Conservation (phyloP, 345 rosid genomes). For the Syzygium oleosum region DNA sequence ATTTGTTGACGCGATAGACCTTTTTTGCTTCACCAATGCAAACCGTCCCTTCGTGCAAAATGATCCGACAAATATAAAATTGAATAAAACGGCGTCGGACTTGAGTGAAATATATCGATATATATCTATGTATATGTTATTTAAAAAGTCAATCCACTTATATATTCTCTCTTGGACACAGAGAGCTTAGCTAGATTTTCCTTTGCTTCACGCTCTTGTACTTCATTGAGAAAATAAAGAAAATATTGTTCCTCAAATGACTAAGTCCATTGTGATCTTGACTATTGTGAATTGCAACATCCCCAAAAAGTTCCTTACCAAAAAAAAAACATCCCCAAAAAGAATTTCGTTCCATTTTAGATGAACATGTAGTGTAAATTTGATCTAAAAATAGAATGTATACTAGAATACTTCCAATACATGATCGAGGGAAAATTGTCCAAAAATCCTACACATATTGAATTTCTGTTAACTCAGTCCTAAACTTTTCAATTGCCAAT, state of each 20-base stretch:
- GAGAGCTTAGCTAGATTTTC: neutral
- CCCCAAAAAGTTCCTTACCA: accelerated
- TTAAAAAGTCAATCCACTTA: neutral
- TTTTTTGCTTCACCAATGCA: neutral
- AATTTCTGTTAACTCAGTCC: neutral
- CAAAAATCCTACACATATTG: too few species aligned
- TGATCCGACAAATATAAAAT: neutral
- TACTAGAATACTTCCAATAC: too few species aligned
- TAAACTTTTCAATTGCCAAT: too few species aligned
- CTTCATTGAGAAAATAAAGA: neutral
- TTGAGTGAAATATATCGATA: too few species aligned
- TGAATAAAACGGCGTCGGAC: too few species aligned
- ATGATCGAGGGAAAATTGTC: too few species aligned
- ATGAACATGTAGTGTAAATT: neutral
- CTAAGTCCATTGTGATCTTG: neutral
- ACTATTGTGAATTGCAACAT: neutral
- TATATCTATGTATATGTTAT: neutral
- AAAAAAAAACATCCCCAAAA: neutral
- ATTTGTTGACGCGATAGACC: neutral
- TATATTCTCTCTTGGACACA: neutral
- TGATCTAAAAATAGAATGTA: neutral
- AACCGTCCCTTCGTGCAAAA: neutral
- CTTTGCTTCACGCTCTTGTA: neutral
- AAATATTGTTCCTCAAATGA: neutral
- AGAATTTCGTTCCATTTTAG: neutral